Evolutionary conservation across 2,329 filamentous ascomycete genomes (phyloP).

Genomic region (Cryphonectria carpinicola): DNA sequence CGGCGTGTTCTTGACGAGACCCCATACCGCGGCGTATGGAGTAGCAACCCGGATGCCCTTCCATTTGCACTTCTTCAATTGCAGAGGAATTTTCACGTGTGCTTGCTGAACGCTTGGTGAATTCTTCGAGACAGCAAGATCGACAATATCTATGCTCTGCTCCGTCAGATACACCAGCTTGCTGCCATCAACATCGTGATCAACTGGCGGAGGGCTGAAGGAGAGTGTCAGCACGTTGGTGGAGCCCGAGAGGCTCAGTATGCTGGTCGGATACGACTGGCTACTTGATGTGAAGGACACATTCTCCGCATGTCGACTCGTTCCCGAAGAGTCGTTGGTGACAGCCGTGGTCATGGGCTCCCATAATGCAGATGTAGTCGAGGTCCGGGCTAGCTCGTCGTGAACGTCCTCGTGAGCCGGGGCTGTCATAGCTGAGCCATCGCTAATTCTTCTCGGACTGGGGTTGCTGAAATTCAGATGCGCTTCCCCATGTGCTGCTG

Average conservation of each 20-base stretch:
- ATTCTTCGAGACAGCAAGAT: background rate
- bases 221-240: background rate
- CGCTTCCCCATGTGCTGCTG: background rate
- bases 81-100: background rate
- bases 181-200: constrained; percentile 17
- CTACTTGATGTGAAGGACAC: background rate
- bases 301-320: background rate
- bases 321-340: background rate
- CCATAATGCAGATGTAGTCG: background rate
- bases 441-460: background rate
- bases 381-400: background rate
- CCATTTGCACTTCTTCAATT: constrained; percentile 4
- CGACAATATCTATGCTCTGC: constrained; percentile 6
- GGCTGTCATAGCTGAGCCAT: background rate
- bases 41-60: constrained; percentile 16
- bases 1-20: background rate
- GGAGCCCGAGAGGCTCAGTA: background rate
- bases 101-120: background rate
- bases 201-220: constrained; percentile 7
- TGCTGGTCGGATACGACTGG: background rate
- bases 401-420: background rate
- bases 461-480: background rate
- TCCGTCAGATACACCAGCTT: constrained; percentile 13
- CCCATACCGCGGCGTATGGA: constrained; percentile 20
- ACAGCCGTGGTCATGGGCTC: background rate